phyloP scores from a whole-genome alignment of 2,329 filamentous ascomycete genomes.

The Diaporthe amygdali region DNA sequence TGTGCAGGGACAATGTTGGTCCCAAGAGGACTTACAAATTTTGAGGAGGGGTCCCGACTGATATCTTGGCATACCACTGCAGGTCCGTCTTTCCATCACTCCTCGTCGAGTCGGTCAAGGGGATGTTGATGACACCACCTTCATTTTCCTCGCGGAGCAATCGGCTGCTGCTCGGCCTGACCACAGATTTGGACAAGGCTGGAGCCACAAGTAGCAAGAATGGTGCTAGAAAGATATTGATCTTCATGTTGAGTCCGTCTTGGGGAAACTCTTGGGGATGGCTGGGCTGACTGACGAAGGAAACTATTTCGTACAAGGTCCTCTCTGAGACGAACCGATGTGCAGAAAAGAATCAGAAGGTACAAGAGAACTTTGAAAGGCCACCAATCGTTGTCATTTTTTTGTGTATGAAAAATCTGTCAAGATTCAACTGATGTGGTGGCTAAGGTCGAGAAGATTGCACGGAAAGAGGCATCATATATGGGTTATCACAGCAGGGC shows the following conservation, averaged over 20 bases:
- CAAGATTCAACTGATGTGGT: background rate
- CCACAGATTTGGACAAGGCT: background rate
- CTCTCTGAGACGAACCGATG: background rate
- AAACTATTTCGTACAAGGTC: too few species aligned
- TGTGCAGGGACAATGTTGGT: too few species aligned
- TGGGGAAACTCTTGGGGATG: background rate
- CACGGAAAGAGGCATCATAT: background rate
- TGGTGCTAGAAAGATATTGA: background rate
- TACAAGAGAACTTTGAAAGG: background rate
- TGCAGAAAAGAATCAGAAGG: background rate
- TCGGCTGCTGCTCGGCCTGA: background rate
- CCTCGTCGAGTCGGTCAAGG: constrained; percentile 21
- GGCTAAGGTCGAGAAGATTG: too few species aligned
- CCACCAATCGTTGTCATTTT: too few species aligned
- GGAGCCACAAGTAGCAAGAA: background rate
- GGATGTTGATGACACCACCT: background rate
- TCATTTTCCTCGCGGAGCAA: background rate
- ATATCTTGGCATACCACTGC: constrained; percentile 22
- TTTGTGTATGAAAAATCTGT: too few species aligned
- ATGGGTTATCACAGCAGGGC: background rate
- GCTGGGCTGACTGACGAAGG: background rate
- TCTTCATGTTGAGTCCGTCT: background rate
- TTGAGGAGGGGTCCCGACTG: constrained; percentile 20
- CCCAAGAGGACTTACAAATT: background rate
- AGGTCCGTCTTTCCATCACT: constrained; percentile 19